Conservation (phyloP, 371 early-diverging fungal genomes). For the Mortierella sp. region DNA sequence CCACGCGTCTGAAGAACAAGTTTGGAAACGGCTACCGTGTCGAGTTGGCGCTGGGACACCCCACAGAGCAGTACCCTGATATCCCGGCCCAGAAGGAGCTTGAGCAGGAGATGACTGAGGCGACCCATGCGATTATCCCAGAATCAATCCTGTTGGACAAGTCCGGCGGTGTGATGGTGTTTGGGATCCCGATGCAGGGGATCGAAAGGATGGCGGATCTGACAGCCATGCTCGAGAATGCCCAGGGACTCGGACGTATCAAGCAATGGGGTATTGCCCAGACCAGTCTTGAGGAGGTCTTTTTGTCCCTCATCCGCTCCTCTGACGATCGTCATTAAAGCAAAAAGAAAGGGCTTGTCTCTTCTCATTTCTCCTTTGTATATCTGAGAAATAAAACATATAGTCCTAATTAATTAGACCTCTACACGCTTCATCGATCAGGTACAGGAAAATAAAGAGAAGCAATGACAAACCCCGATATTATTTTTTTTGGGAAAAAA, state of each 20-base stretch:
- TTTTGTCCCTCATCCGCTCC: constrained; percentile 59
- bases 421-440: too few relatives aligned
- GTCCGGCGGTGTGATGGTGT: constrained; percentile 74
- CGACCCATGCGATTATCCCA: constrained; percentile 55
- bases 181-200: constrained; percentile 63
- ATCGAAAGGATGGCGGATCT: constrained; percentile 62
- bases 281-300: constrained; percentile 76
- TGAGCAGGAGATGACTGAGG: constrained; percentile 34
- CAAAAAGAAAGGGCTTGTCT: not conserved
- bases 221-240: constrained; percentile 64
- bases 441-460: too few relatives aligned
- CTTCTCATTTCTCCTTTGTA: not conserved
- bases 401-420: too few relatives aligned
- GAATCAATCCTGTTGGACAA: constrained; percentile 69
- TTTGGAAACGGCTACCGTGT: constrained; percentile 76
- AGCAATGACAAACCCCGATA: too few relatives aligned
- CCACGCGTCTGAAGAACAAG: constrained; percentile 75
- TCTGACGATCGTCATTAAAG: constrained; percentile 43
- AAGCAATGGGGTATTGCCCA: constrained; percentile 78
- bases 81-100: constrained; percentile 29
- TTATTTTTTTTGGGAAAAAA: too few relatives aligned
- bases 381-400: not conserved
- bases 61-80: constrained; percentile 11
- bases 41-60: constrained; percentile 48
- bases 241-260: constrained; percentile 55